Evolutionary conservation across 2,329 filamentous ascomycete genomes (phyloP), one percentile per base, ranked within the genome.

Genomic region (Saccharata proteae): DNA sequence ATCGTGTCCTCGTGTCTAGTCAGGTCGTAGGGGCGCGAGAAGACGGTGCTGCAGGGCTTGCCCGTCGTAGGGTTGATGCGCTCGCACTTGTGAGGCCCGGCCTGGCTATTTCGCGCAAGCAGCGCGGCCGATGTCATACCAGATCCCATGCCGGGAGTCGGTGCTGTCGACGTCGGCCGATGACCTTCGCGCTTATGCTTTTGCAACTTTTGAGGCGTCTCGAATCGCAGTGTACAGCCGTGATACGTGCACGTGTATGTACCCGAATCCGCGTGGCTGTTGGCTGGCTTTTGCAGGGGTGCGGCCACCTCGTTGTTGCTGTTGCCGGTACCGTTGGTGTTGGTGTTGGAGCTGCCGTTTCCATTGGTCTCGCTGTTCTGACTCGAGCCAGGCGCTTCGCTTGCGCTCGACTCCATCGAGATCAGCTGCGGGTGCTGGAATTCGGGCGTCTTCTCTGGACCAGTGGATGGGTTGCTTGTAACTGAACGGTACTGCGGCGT

Each of bases 221-320:
- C 83, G 49, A 98, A 98, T 32, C 90, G 80, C 43, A 80, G 65
- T 1, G 77, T 77, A 51, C 90, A 96, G 8, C 85, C 84, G 47
- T 93, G 85, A 47, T 93, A 93, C 1, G 86, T 94, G 57, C 90
- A 98, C 1, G 86, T 93, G 59, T 94, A 98, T 0, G 86, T 93
- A 9, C 88, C 88, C 13, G 77, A 71, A 42, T 93, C 82, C 0
- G 84, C 80, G 11, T 65, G 64, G 2, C 77, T 75, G 23, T 74
- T 67, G 2, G 61, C 54, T 0, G 84, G 83, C 62, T 72, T 64
- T 40, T 61, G 49, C 16, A 49, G 36, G 19, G 35, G 14, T 15
- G 24, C 21, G 6, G 5, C 4, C 16, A 8, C 16, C 20, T 55
- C 45, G 16, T 49, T 32, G 45, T 18, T 21, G 41, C 39, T 18